Base-by-base conservation (phyloP, 352 stramenopile species). In the Pythium volutum region DNA sequence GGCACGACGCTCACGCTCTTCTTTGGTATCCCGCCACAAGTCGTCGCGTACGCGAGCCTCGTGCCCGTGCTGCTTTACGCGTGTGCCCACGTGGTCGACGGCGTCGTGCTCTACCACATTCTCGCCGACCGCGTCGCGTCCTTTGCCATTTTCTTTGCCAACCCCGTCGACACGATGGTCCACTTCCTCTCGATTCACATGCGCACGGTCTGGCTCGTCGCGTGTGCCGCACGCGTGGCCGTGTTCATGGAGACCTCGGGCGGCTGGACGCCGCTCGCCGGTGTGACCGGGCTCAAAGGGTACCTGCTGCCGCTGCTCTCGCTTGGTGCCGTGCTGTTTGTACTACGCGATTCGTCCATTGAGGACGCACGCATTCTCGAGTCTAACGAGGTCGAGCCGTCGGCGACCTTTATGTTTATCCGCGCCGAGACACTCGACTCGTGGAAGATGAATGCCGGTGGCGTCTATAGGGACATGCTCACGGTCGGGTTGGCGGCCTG, bases 371-470 rank as follows among this genome's bases (percentile, higher is more conserved):
- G 65, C 39, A 58, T 71, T 26, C 59, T 71, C 26, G 65, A 71
- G 55, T 58, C 59, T 15, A 71, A 71, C 46, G 65, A 71, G 27
- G 66, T 73, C 31, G 59, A 73, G 42, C 59, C 66, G 14, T 59
- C 61, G 6, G 50, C 66, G 49, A 73, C 66, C 14, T 69, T 66
- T 39, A 73, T 73, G 66, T 48, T 69, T n/a, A 69, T 73, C 55
- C 66, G 61, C 27, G 66, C 66, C 11, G 66, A 73, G 56, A 69
- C 66, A 18, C 49, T 68, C 42, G 66, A 73, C 39, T 68, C 59
- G 36, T 73, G 66, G 66, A 73, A 73, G 41, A 69, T 68, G 59
- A 69, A 69, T 36, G 66, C 66, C 22, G 66, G 61, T 20, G 66
- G 66, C 23, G 61, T 73, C 2, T 73, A 69, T 60, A 59, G 49